A percentile compares a stretch with the other conserved stretches of the same genome.
Conservation (phyloP, 1,284 basidiomycete genomes). For the Porodaedalea pini region DNA sequence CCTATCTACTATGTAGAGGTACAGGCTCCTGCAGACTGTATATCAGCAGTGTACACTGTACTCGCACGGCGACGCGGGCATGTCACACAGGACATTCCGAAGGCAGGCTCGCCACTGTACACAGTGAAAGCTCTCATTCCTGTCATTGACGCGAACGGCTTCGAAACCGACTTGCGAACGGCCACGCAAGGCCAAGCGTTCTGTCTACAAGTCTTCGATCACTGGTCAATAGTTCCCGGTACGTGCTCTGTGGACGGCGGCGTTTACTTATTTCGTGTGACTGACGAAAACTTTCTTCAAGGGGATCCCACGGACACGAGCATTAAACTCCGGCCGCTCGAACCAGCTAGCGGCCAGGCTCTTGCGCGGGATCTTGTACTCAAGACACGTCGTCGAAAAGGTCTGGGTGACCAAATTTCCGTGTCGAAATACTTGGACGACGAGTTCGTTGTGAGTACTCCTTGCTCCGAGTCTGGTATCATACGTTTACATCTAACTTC, state of each 20-base stretch:
- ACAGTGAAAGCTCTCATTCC: constrained; percentile 98
- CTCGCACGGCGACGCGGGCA: constrained; percentile 95
- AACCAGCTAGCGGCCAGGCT: constrained; percentile 94
- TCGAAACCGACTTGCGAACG: constrained; percentile 96
- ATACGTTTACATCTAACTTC: constrained; percentile 21
- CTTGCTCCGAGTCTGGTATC: constrained; percentile 24
- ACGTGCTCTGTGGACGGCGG: not conserved
- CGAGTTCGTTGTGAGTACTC: constrained; percentile 76
- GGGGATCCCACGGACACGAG: constrained; percentile 95
- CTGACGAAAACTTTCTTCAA: constrained; percentile 31
- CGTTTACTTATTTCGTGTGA: constrained; percentile 11
- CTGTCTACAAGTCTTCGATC: constrained; percentile 93
- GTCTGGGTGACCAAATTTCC: constrained; percentile 88
- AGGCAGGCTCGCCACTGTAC: constrained; percentile 95
- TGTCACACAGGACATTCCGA: constrained; percentile 96
- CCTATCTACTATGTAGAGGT: constrained; percentile 99
- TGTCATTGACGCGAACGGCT: constrained; percentile 97
- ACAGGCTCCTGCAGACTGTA: constrained; percentile 96
- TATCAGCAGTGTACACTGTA: constrained; percentile 96
- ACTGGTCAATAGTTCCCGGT: constrained; percentile 98
- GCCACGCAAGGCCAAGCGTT: constrained; percentile 98
- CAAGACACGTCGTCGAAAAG: constrained; percentile 95
- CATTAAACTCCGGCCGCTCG: constrained; percentile 92
- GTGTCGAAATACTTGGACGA: constrained; percentile 94
- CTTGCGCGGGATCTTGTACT: constrained; percentile 90